Evolutionary conservation across 2,329 filamentous ascomycete species (phyloP), one percentile per base, ranked within the genome.

Genomic region (Ascochyta fabae): DNA sequence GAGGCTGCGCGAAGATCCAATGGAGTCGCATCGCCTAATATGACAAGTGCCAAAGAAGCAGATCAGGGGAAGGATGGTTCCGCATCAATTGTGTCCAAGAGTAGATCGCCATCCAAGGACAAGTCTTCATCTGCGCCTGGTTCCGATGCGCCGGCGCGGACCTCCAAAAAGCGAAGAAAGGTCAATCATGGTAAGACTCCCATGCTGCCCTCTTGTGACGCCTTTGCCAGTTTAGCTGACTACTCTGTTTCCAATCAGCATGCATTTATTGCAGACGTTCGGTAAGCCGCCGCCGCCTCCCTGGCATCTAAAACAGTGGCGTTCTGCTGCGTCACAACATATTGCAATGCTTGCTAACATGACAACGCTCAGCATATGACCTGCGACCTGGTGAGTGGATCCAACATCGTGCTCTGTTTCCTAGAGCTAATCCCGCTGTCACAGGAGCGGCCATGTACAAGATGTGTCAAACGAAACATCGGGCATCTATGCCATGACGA

Each of bases 401-500:
- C 46, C 29, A 53, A 34, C 36, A 40, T 53, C 35, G 34, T 62
- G 36, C 49, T 55, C 38, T 16, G 23, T 41, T 43, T 29, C 66
- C 71, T 64, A 70, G 62, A 61, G 63, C 75, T 77, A 63, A 77
- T 73, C 36, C 36, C 43, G 69, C 58, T 61, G 73, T 71, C 64
- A 69, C 77, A 96, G 92, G 92, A 96, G 81, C 89, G 95, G 75
- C 95, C 95, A 71, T 99, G 95, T 84, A 94, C 92, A 70, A 87
- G 95, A 79, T 99, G 95, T 82, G 91, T 98, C 79, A 99, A 98
- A 81, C 89, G 95, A 73, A 96, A 96, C 80, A 99, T 99, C 77
- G 95, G 94, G 70, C 95, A 99, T 78, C 84, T 99, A 65, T 99
- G 95, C 78, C 95, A 97, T 80, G 95, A 99, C 78, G 95, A 98